phyloP scores from a whole-genome alignment of 768 basidiomycete species.

The Saitozyma sp. region DNA sequence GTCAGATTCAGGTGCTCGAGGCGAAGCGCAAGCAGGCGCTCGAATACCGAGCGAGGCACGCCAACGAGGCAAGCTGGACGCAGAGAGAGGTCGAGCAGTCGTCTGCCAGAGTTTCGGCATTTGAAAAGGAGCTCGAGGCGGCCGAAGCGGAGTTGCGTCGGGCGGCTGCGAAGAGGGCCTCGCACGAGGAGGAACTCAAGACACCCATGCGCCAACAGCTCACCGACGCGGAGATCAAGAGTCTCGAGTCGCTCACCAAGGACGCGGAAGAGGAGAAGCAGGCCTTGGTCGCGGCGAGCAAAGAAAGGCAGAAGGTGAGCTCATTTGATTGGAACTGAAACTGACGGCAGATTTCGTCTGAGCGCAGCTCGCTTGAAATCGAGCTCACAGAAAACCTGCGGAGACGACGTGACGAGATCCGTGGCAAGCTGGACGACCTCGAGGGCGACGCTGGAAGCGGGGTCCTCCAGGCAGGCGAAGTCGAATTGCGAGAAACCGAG shows the following conservation, averaged over 20 bases:
- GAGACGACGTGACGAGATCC: constrained; percentile 75
- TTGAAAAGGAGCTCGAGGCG: constrained; percentile 70
- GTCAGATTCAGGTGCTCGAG: constrained; percentile 68
- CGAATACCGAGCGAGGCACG: constrained; percentile 66
- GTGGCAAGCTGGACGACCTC: constrained; percentile 73
- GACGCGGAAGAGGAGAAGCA: constrained; percentile 76
- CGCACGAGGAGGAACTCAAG: constrained; percentile 68
- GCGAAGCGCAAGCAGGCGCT: constrained; percentile 71
- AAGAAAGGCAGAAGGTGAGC: constrained; percentile 69
- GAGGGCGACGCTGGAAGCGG: constrained; percentile 61
- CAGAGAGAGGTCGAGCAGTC: constrained; percentile 71
- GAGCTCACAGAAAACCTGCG: constrained; percentile 87
- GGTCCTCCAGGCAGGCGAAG: constrained; percentile 62
- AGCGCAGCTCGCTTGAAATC: constrained; percentile 81
- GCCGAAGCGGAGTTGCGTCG: constrained; percentile 69
- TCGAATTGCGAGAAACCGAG: constrained; percentile 61
- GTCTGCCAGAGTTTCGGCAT: constrained; percentile 61
- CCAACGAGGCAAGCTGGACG: constrained; percentile 64
- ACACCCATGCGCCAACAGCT: constrained; percentile 75
- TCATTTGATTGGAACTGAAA: neutral
- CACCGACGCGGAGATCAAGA: constrained; percentile 67
- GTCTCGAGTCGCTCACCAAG: constrained; percentile 67
- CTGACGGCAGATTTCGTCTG: constrained; percentile 63
- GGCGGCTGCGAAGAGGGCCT: constrained; percentile 64
- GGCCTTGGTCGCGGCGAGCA: constrained; percentile 67